phyloP scores from a whole-genome alignment of 139 green algal genomes.

The Chlamydomonas urium region DNA sequence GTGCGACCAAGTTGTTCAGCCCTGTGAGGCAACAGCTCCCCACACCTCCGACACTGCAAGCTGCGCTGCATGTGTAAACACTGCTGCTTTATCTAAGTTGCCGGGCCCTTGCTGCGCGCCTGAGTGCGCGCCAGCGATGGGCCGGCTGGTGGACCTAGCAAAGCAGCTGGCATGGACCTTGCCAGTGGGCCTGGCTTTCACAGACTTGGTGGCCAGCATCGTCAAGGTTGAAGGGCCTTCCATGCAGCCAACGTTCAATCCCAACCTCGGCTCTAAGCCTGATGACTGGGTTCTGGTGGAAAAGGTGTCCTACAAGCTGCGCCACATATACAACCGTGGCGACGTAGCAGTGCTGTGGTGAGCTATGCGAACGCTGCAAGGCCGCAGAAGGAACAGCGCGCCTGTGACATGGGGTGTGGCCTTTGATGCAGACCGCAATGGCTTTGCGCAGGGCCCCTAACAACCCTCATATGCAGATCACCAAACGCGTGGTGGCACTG shows the following conservation, averaged over 20 bases:
- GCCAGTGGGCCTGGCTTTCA: constrained; percentile 36
- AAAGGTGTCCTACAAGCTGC: constrained; percentile 54
- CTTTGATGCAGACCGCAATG: too few species aligned
- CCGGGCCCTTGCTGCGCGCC: neutral
- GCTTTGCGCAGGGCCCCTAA: constrained; percentile 61
- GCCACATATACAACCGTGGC: constrained; percentile 49
- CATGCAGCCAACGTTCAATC: constrained; percentile 62
- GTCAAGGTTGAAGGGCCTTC: constrained; percentile 43
- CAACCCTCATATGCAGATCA: constrained; percentile 57
- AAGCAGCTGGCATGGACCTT: constrained; percentile 29
- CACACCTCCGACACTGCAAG: neutral
- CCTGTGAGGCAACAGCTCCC: neutral
- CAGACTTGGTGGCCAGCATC: constrained; percentile 30
- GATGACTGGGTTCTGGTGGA: constrained; percentile 58
- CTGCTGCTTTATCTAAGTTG: neutral
- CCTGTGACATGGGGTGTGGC: neutral
- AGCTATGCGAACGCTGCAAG: too few species aligned
- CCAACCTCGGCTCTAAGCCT: neutral
- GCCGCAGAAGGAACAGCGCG: neutral
- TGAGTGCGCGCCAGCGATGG: neutral
- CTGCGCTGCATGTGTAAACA: neutral
- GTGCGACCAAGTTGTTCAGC: neutral
- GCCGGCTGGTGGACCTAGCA: constrained; percentile 16
- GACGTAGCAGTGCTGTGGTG: constrained; percentile 65
- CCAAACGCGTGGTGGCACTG: constrained; percentile 77